Percentiles rank a stretch among this genome's conserved stretches.
Conservation (phyloP, 257 asterid species). For the Striga asiatica region DNA sequence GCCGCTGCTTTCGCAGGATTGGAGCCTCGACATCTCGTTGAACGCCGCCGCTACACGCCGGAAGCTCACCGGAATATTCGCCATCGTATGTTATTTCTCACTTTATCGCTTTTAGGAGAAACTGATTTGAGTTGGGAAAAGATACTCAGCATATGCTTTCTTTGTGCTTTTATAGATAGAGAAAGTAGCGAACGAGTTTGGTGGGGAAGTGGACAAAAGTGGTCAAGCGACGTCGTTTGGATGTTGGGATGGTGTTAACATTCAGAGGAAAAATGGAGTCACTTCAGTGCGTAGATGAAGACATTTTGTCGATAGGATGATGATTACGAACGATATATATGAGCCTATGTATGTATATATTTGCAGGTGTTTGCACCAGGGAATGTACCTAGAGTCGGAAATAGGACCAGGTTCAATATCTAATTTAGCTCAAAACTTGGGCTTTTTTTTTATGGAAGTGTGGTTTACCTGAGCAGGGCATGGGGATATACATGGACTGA, state of each 20-base stretch:
- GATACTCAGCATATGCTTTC: no score
- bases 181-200: background rate
- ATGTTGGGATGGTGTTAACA: conserved; percentile 25
- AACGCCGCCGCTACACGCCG: conserved; percentile 51
- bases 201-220: background rate
- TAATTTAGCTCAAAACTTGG: background rate
- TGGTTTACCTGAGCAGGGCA: no score
- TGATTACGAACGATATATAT: background rate
- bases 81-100: conserved; percentile 16
- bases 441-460: no score
- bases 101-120: conserved; percentile 8
- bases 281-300: conserved; percentile 21
- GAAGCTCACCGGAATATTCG: conserved; percentile 39
- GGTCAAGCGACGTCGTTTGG: conserved; percentile 14
- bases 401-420: background rate
- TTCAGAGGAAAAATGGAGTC: conserved; percentile 23
- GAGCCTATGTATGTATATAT: background rate
- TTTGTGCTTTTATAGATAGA: conserved; percentile 14
- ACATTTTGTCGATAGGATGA: conserved; percentile 16
- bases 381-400: background rate
- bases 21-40: conserved; percentile 39
- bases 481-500: no score
- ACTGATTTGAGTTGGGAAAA: conserved; percentile 7
- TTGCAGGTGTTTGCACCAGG: background rate
- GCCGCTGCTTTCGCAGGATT: conserved; percentile 66